Evolutionary conservation across 2,329 filamentous ascomycete genomes (phyloP).

Genomic region (Hymenoscyphus albidus): DNA sequence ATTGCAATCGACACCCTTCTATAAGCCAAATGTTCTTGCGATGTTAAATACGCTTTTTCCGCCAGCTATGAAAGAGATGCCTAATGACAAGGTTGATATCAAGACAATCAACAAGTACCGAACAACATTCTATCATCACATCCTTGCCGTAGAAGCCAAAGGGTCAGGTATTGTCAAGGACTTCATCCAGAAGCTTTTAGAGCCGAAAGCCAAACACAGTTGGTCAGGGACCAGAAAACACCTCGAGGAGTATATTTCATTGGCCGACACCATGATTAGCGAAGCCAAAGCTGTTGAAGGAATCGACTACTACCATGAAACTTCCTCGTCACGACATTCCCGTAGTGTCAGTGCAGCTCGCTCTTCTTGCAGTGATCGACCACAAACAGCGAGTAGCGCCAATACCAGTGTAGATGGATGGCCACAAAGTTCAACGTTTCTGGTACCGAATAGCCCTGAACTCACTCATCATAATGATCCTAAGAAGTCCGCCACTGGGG

Average conservation of each 20-base stretch:
- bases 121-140: slow-evolving; percentile 24
- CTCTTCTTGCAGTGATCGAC: slow-evolving; percentile 8
- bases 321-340: neutral
- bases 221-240: slow-evolving; percentile 20
- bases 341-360: neutral
- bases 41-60: slow-evolving; percentile 34
- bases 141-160: slow-evolving; percentile 19
- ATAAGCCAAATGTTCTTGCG: slow-evolving; percentile 27
- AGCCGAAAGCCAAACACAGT: slow-evolving; percentile 20
- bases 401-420: slow-evolving; percentile 13
- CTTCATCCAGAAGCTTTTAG: slow-evolving; percentile 20
- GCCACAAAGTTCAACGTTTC: neutral
- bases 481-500: neutral
- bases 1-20: slow-evolving; percentile 20
- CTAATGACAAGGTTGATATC: slow-evolving; percentile 22
- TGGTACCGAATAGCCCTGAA: slow-evolving; percentile 6
- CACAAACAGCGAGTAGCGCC: slow-evolving; percentile 11
- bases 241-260: slow-evolving; percentile 23
- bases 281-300: slow-evolving; percentile 21
- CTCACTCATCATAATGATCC: neutral
- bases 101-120: slow-evolving; percentile 24
- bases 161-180: slow-evolving; percentile 17
- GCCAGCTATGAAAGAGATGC: slow-evolving; percentile 25
- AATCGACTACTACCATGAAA: slow-evolving; percentile 16
- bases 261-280: slow-evolving; percentile 27